phyloP scores from a whole-genome alignment of 805 yeast species.

The Nakazawaea molendinolei region DNA sequence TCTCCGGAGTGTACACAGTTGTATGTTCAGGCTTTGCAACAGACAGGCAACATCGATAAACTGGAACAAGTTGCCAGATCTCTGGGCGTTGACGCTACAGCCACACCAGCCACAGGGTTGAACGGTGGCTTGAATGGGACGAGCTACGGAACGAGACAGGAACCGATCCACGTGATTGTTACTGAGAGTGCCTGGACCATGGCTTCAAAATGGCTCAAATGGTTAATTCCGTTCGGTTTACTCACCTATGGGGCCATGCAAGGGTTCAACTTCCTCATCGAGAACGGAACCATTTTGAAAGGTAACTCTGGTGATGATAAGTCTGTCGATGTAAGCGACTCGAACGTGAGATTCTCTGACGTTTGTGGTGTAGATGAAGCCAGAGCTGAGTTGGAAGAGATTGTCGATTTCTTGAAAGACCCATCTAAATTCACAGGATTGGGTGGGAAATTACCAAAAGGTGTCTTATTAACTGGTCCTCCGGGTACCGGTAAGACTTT shows the following conservation, averaged over 20 bases:
- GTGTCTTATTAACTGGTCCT: conserved; percentile 94
- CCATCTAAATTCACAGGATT: conserved; percentile 94
- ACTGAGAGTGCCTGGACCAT: conserved; percentile 78
- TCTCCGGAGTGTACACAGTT: conserved; percentile 72
- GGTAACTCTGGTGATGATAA: conserved; percentile 67
- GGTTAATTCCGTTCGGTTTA: conserved; percentile 78
- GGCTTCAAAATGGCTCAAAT: conserved; percentile 80
- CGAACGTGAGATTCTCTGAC: conserved; percentile 83
- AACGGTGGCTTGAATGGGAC: conserved; percentile 13
- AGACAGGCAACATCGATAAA: conserved; percentile 69
- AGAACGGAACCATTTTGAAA: conserved; percentile 76
- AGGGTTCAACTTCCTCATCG: conserved; percentile 73
- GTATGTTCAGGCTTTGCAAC: conserved; percentile 75
- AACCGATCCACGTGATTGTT: conserved; percentile 91
- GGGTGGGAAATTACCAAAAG: conserved; percentile 97
- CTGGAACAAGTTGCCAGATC: conserved; percentile 60
- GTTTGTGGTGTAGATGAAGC: conserved; percentile 99
- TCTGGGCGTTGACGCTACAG: conserved; percentile 26
- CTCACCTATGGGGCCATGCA: conserved; percentile 76
- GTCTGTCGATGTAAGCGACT: conserved; percentile 75
- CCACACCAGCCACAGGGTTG: conserved; percentile 4
- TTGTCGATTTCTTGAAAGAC: conserved; percentile 95
- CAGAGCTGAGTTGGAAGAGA: conserved; percentile 92
- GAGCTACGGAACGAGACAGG: conserved; percentile 55
- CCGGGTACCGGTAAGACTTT: conserved; percentile 99